These are phyloP conservation scores for Fusarium torulosum DNA, from an alignment of 2,329 filamentous ascomycete genomes.

Conservation along the genomic window DNA sequence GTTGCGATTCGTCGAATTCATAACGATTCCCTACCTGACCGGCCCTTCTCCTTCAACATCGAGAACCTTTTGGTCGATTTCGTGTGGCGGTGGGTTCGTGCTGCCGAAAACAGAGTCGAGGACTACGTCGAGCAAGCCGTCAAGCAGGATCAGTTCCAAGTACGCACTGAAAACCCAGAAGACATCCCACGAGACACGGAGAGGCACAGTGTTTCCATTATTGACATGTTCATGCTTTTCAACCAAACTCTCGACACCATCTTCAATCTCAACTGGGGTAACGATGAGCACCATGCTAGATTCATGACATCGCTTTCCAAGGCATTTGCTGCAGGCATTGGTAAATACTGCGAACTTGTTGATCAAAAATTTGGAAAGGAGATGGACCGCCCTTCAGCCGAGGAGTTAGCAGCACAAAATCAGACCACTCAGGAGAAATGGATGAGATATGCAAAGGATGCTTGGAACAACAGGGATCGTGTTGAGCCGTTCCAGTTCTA, in stretches of 20 bases:
- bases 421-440: slow-evolving; percentile 92
- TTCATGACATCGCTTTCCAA: slow-evolving; percentile 97
- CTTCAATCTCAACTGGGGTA: slow-evolving; percentile 88
- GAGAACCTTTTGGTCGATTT: slow-evolving; percentile 90
- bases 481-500: slow-evolving; percentile 98
- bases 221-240: slow-evolving; percentile 94
- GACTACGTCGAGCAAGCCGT: slow-evolving; percentile 91
- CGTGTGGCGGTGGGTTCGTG: slow-evolving; percentile 93
- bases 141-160: slow-evolving; percentile 87
- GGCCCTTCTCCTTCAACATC: slow-evolving; percentile 86
- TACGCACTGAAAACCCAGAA: slow-evolving; percentile 73
- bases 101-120: slow-evolving; percentile 82
- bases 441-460: slow-evolving; percentile 92
- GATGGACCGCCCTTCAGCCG: slow-evolving; percentile 91
- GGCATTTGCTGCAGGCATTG: slow-evolving; percentile 83
- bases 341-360: slow-evolving; percentile 90
- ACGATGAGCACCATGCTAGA: slow-evolving; percentile 91
- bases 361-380: slow-evolving; percentile 88
- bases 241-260: slow-evolving; percentile 92
- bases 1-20: slow-evolving; percentile 88
- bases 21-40: slow-evolving; percentile 76
- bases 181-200: slow-evolving; percentile 80
- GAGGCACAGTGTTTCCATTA: slow-evolving; percentile 90
- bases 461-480: slow-evolving; percentile 91
- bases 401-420: slow-evolving; percentile 82